Evolutionary conservation across 1,139 yeast species (phyloP).

Genomic region (Saccharomyces uvarum): DNA sequence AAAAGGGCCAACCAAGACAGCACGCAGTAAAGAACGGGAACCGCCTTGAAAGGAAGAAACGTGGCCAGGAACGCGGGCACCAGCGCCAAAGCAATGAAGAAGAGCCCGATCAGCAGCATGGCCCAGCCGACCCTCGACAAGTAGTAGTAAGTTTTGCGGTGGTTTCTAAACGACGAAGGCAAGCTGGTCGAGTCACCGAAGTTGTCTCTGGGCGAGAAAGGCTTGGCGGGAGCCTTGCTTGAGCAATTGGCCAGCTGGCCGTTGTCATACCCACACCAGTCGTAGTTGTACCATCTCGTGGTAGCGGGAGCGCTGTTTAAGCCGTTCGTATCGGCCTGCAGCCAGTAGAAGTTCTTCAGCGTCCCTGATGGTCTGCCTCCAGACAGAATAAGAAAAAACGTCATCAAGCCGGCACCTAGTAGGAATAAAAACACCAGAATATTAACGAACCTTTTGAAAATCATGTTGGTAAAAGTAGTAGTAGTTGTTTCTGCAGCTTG

Average conservation of each 20-base stretch:
- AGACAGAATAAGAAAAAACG: conserved; percentile 55
- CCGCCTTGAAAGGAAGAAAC: conserved; percentile 31
- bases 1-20: conserved; percentile 41
- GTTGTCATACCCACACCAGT: conserved; percentile 45
- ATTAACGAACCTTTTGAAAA: conserved; percentile 24
- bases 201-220: conserved; percentile 67
- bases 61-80: conserved; percentile 31
- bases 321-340: conserved; percentile 58
- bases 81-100: conserved; percentile 43
- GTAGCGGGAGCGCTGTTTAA: conserved; percentile 41
- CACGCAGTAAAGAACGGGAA: conserved; percentile 31
- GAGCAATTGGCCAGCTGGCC: conserved; percentile 28
- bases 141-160: conserved; percentile 50
- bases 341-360: conserved; percentile 56
- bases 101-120: conserved; percentile 52
- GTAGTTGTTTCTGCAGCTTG: not conserved
- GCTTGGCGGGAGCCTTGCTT: conserved; percentile 39
- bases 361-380: conserved; percentile 48
- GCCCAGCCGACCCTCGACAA: conserved; percentile 63
- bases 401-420: conserved; percentile 39
- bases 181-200: conserved; percentile 45
- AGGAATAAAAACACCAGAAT: conserved; percentile 28
- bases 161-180: conserved; percentile 43
- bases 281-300: conserved; percentile 70
- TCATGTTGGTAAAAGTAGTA: conserved; percentile 7